Evolutionary conservation across 768 basidiomycete genomes (phyloP), one percentile per base, ranked within the genome.

Genomic region (Tulasnella sp.): DNA sequence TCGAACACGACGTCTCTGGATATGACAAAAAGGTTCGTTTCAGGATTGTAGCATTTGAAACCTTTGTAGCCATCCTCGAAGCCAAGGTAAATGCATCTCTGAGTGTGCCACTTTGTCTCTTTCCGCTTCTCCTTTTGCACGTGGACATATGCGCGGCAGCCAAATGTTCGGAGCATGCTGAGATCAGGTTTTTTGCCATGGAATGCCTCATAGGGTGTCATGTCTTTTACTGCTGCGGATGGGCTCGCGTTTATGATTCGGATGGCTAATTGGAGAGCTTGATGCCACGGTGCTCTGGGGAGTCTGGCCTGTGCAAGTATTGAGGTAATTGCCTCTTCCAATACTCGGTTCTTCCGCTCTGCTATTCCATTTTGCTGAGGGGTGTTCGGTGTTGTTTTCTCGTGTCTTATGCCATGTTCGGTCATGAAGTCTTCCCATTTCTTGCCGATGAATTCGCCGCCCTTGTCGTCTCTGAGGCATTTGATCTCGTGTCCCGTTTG

Each of bases 1-100:
- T 79, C 77, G 69, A 80, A 81, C 1, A 75, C 48, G 5, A 77
- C 81, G 48, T 79, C 61, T 20, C 70, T 32, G 35, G 75, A 79
- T 2, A 75, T 77, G 70, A 79, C 42, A 16, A 71, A 32, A 10
- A 39, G 11, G 20, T 76, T 69, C 84, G 35, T 35, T 35, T 35
- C 35, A 2, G 35, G 35, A 35, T 35, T 35, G 35, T 35, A 35
- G 35, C 35, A 83, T 16, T 81, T 73, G 72, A 84, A 87, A 0
- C 83, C 84, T 74, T 86, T 86, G 3, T 84, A 82, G 18, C 82
- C 82, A 0, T 77, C 42, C 0, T 82, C 81, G 73, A 86, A 78
- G 1, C 77, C 71, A 1, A 78, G 35, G 77, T 48, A 78, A 3
- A 73, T 78, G 46, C 69, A 73, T 20, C 42, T 3, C n/a, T 44